Evolutionary conservation across 495 filamentous ascomycete genomes (phyloP), one percentile per base, ranked within the genome.

Genomic region (Aspergillus cristatus): DNA sequence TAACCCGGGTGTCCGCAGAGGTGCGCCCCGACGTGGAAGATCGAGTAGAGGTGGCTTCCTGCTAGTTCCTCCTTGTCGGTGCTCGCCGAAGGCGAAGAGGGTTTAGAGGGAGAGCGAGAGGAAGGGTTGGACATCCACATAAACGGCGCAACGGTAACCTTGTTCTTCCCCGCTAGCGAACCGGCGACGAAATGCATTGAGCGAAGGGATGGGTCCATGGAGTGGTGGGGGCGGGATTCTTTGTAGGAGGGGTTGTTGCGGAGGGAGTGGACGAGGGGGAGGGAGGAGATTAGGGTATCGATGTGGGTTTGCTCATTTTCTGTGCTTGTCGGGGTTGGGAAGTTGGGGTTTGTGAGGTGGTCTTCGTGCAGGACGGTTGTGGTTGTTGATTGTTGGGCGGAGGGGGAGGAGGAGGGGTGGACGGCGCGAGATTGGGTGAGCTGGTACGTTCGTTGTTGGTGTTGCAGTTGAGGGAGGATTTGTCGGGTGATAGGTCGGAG

Each of bases 141-240:
- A 22, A 85, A 74, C 1, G 90, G 91, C 4, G 87, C 81, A 0
- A 91, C 78, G 8, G 76, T 75, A 31, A 97, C 72, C 52, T 71
- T 83, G 14, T 78, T 78, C 0, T 72, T 62, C 2, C 89, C 88
- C 25, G 79, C 42, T 4, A 97, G 68, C 28, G 54, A 53, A 6
- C 61, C 63, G 3, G 53, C 63, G n/a, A 67, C 61, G 50, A 65
- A 52, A 25, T 65, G 63, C 14, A 45, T 34, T 3, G 58, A 54
- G 22, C 54, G 46, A 1, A 62, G 50, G 1, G 46, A 25, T 0
- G 51, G 47, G 14, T 54, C 42, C 35, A 65, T 65, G 12, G 59
- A 36, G 31, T 58, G 57, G 26, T 67, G 63, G 2, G 90, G 91
- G 15, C 90, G 72, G 7, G 81, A 78, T 58, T 93, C 88, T 24